Base-by-base conservation (phyloP, 2,329 filamentous ascomycete species). In the Alternaria infectoria region DNA sequence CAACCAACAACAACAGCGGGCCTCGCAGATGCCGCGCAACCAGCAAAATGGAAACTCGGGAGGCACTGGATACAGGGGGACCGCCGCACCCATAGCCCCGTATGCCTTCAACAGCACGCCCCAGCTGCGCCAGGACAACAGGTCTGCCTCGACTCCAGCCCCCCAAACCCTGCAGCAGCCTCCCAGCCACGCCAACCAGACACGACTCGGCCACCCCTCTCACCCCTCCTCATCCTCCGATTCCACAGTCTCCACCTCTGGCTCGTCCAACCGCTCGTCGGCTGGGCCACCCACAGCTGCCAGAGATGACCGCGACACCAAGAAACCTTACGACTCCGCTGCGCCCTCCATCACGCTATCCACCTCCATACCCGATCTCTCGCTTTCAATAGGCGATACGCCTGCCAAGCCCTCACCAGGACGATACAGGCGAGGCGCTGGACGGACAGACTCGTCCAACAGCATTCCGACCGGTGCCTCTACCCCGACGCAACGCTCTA, bases 341-440 rank as follows among this genome's bases (percentile, higher is more conserved):
- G 82, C 83, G 56, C 69, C 83, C 54, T 83, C 84, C 43, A 84
- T 85, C 69, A 84, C 84, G 59, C 75, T 87, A 13, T 85, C 85
- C 45, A 81, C 83, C 46, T 80, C 81, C 51, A 79, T 85, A 25
- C 85, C 88, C 52, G 86, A 86, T 81, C 67, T 89, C 77, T 81
- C 85, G 70, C 74, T 90, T 81, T 79, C 82, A 26, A 69, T 82
- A n/a, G 83, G 86, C 56, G 86, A 89, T 56, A 86, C 89, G 45
- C 84, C 88, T 21, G 80, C 84, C 49, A 93, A 93, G 73, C 84
- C 89, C 21, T 89, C 91, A 2, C 92, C 93, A 1, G 93, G 97
- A 77, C 89, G 95, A 62, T 97, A 97, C 78, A 88, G 93, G 72
- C 90, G 93, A 63, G 85, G 85, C 59, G 84, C 86, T 61, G 86